phyloP scores from a whole-genome alignment of 257 asterid genomes.

The Parsonsia alboflavescens region DNA sequence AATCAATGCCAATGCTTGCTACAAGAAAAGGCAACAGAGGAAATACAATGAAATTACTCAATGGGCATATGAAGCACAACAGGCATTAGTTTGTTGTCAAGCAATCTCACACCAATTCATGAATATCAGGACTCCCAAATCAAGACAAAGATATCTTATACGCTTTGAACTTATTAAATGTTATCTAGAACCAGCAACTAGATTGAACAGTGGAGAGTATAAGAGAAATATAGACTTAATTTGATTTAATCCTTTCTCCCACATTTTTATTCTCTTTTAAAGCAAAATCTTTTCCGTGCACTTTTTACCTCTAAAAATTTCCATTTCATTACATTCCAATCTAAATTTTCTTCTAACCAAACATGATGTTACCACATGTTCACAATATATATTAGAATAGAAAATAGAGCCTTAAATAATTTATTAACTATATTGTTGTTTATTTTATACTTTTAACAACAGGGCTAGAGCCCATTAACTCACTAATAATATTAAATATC shows the following conservation, averaged over 20 bases:
- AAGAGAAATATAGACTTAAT: background rate
- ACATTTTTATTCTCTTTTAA: background rate
- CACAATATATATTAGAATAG: no score
- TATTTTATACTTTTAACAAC: no score
- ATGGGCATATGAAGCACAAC: background rate
- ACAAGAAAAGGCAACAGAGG: background rate
- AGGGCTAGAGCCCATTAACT: no score
- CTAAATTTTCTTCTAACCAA: no score
- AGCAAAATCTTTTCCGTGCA: background rate
- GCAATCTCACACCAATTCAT: background rate
- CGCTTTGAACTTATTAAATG: background rate
- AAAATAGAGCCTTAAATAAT: no score
- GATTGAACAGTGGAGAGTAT: background rate
- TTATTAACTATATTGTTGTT: no score
- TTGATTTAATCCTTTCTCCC: background rate
- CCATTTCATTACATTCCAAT: no score
- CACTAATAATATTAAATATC: background rate
- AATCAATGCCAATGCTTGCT: background rate
- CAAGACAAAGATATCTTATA: background rate
- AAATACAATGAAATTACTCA: background rate
- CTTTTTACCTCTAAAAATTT: no score
- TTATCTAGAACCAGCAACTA: background rate
- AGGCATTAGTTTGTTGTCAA: background rate
- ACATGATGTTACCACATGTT: no score
- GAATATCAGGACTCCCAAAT: background rate